These are phyloP conservation scores for Heritiera fomes DNA, from an alignment of 345 rosid species.

Conservation along the genomic window DNA sequence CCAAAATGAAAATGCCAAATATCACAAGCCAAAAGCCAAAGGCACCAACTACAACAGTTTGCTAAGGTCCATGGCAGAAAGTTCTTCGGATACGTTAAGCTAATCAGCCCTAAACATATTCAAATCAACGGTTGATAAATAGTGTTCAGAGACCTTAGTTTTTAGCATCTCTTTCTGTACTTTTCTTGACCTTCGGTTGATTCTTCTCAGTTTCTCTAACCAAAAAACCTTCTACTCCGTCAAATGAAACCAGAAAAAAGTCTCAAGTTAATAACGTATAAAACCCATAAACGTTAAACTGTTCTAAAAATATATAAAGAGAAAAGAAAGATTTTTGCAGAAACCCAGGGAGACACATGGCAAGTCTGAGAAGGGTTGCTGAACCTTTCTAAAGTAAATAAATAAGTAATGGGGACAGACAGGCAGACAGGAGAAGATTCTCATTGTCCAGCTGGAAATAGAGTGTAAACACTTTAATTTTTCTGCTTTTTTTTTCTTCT, in stretches of 20 bases:
- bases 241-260: constrained; percentile 20
- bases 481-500: neutral
- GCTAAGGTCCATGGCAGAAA: neutral
- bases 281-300: neutral
- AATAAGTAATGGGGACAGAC: no score
- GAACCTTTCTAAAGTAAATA: neutral
- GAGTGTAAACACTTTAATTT: neutral
- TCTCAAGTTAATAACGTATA: neutral
- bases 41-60: neutral
- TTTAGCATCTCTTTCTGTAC: neutral
- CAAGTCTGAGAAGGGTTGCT: neutral
- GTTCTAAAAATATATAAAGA: neutral
- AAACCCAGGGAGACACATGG: neutral
- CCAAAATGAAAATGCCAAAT: neutral
- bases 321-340: neutral
- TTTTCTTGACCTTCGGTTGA: constrained; percentile 12
- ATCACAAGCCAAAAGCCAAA: neutral
- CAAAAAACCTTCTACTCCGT: neutral
- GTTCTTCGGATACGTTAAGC: constrained; percentile 12
- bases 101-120: neutral
- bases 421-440: neutral
- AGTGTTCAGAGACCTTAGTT: neutral
- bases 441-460: constrained; percentile 15
- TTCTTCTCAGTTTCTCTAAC: constrained; percentile 7
- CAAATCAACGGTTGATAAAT: constrained; percentile 24